Evolutionary conservation across 176 grass and related monocot species (phyloP).

Genomic region (Oropetium thomaeum): DNA sequence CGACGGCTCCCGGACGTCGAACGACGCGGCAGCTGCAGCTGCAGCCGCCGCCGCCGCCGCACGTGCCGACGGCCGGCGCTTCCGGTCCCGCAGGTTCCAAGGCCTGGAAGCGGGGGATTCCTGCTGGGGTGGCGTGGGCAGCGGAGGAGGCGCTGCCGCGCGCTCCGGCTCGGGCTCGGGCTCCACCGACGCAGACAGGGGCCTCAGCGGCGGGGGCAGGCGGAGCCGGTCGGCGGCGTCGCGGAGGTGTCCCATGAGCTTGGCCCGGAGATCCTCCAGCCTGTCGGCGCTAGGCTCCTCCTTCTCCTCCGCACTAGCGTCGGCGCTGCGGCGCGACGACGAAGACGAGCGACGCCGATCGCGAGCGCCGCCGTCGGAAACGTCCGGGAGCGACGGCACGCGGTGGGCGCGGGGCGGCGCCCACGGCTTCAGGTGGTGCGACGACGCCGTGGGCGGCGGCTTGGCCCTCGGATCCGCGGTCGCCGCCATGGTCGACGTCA

Average conservation of each 20-base stretch:
- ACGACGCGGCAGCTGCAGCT: conserved; percentile 3
- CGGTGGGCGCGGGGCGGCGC: conserved; percentile 29
- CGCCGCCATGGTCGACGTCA: conserved; percentile 50
- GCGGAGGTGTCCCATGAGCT: conserved; percentile 68
- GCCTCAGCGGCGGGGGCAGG: conserved; percentile 2
- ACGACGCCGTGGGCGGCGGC: conserved; percentile 23
- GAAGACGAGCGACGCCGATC: conserved; percentile 39
- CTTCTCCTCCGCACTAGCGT: neutral
- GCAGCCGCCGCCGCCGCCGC: neutral
- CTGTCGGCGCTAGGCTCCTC: conserved; percentile 7
- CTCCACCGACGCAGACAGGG: neutral
- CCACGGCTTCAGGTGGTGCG: conserved; percentile 43
- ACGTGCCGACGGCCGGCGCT: conserved; percentile 29
- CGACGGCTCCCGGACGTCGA: neutral
- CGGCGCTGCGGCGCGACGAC: conserved; percentile 26
- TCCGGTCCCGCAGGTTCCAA: conserved; percentile 83
- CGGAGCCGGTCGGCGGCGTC: conserved; percentile 48
- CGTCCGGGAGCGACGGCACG: conserved; percentile 23
- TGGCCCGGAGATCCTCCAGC: conserved; percentile 52
- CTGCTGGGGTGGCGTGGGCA: neutral
- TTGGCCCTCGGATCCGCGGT: conserved; percentile 67
- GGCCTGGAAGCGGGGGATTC: conserved; percentile 11
- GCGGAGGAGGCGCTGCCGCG: neutral
- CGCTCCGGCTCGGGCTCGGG: neutral
- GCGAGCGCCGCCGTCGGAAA: conserved; percentile 16